Evolutionary conservation across 2,329 filamentous ascomycete genomes (phyloP).

Genomic region (Fusarium tricinctum): DNA sequence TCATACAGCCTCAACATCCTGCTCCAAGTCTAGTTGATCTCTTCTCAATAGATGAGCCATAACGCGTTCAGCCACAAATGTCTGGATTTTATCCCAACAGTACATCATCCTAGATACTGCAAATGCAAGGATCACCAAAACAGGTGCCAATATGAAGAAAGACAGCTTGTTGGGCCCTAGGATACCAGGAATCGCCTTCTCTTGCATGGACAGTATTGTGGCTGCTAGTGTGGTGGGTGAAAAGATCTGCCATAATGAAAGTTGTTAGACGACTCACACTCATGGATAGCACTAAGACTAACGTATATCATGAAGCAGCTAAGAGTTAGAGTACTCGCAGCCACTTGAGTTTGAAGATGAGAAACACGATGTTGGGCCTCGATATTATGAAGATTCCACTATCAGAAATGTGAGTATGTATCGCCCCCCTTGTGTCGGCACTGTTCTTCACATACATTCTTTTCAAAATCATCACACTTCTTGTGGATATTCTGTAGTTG

Average conservation of each 20-base stretch:
- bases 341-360: neutral
- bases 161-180: conserved; percentile 7
- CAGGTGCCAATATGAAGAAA: neutral
- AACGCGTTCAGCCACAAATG: neutral
- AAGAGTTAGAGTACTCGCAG: neutral
- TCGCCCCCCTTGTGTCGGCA: neutral
- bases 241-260: neutral
- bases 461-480: neutral
- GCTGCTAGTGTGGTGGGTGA: conserved; percentile 7
- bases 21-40: too few species aligned
- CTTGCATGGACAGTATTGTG: conserved; percentile 29
- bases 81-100: neutral
- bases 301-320: conserved; percentile 7
- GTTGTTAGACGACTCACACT: neutral
- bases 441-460: neutral
- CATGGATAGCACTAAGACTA: rapidly evolving
- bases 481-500: neutral
- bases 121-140: neutral
- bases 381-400: neutral
- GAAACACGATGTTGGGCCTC: neutral
- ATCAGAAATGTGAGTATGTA: neutral
- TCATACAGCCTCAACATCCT: neutral
- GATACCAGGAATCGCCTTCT: conserved; percentile 15
- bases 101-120: neutral
- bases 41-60: neutral